Conservation (phyloP, 1,284 basidiomycete species). For the Tetrapyrgos nigripes region DNA sequence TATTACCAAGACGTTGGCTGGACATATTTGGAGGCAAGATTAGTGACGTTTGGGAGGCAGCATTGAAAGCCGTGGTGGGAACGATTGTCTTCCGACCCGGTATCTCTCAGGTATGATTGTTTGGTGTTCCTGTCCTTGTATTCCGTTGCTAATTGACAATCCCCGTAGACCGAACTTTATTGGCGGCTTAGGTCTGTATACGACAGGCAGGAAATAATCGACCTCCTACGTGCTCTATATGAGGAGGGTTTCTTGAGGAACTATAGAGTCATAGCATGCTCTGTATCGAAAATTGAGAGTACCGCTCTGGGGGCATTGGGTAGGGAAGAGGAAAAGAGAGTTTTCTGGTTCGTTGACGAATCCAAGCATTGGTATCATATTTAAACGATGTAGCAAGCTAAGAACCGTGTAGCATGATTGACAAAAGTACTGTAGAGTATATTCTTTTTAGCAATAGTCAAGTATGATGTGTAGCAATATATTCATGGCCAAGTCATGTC, state of each 20-base stretch:
- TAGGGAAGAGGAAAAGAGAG: constrained; percentile 54
- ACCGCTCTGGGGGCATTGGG: constrained; percentile 43
- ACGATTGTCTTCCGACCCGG: constrained; percentile 75
- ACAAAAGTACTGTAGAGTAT: no score
- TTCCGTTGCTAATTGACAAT: constrained; percentile 6
- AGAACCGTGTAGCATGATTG: no score
- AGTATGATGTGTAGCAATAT: no score
- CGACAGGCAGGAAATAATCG: constrained; percentile 77
- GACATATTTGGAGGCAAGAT: constrained; percentile 71
- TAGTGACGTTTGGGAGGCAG: constrained; percentile 71
- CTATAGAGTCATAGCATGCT: constrained; percentile 27
- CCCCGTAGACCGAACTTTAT: constrained; percentile 63
- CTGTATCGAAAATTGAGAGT: constrained; percentile 24
- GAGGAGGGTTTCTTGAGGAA: constrained; percentile 54
- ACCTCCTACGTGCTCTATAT: constrained; percentile 63
- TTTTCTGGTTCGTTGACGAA: constrained; percentile 51
- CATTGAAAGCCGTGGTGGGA: constrained; percentile 69
- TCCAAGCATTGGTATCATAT: constrained; percentile 49
- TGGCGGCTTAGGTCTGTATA: constrained; percentile 72
- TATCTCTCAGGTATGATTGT: constrained; percentile 66
- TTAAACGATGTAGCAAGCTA: no score
- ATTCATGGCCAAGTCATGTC: no score
- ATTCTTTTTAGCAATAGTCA: no score
- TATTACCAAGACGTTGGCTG: constrained; percentile 79
- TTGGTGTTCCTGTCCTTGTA: background rate